Evolutionary conservation across 768 basidiomycete genomes (phyloP).

Genomic region (Amanita jacksonii): DNA sequence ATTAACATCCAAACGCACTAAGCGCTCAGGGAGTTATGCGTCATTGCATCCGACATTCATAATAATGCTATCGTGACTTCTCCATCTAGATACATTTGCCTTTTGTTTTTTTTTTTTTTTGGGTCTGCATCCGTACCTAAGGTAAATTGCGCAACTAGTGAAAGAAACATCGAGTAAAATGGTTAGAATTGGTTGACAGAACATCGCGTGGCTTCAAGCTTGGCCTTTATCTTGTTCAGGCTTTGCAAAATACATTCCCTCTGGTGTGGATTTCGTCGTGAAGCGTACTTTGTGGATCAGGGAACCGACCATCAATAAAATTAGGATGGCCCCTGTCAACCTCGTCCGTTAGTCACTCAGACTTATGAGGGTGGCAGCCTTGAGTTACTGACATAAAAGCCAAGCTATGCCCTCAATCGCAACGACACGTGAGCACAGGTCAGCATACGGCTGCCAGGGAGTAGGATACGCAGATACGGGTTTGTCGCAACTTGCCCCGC

Average conservation of each 20-base stretch:
- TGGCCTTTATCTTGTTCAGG: slow-evolving; percentile 3
- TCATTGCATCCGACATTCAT: too few relatives aligned
- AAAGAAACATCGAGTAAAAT: neutral
- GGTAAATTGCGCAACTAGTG: too few relatives aligned
- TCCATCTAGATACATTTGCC: too few relatives aligned
- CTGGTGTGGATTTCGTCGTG: slow-evolving; percentile 16
- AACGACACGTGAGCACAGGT: slow-evolving; percentile 19
- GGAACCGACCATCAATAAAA: slow-evolving; percentile 20
- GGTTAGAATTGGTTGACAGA: neutral
- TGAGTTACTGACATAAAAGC: slow-evolving; percentile 23
- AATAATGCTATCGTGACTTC: too few relatives aligned
- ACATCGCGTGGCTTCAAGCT: neutral
- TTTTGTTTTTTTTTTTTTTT: too few relatives aligned
- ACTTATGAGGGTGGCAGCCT: neutral
- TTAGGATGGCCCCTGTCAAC: slow-evolving; percentile 18
- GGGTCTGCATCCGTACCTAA: too few relatives aligned
- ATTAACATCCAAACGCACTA: too few relatives aligned
- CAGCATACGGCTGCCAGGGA: slow-evolving; percentile 18
- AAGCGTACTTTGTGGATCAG: slow-evolving; percentile 20
- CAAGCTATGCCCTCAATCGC: slow-evolving; percentile 22
- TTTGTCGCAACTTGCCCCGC: slow-evolving; percentile 16
- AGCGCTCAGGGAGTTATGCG: too few relatives aligned
- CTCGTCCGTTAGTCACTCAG: neutral
- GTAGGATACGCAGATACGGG: slow-evolving; percentile 14
- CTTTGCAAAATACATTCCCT: slow-evolving; percentile 16